Conservation (phyloP, 2,329 filamentous ascomycete species). For the Aspergillus sergii region DNA sequence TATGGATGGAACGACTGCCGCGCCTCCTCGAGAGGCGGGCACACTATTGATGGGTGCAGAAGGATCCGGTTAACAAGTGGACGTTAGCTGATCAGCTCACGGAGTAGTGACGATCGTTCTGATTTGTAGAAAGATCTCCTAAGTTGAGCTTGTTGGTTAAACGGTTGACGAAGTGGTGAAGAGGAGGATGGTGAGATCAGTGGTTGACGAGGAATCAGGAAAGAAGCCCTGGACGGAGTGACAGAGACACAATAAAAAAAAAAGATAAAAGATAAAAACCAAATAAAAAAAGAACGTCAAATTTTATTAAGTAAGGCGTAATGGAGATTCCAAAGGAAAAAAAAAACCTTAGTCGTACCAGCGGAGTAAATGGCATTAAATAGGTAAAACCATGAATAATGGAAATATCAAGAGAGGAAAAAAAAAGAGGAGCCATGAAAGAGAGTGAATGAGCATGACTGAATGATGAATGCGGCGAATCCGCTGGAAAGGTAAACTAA, state of each 20-base stretch:
- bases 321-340: not conserved
- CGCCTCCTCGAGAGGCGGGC: constrained; percentile 15
- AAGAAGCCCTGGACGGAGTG: not conserved
- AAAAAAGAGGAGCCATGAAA: not conserved
- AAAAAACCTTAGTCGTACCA: not conserved
- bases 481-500: not conserved
- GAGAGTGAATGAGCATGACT: not conserved
- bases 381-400: constrained; percentile 5
- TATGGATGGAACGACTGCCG: constrained; percentile 18
- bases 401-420: not conserved
- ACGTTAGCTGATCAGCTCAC: not conserved
- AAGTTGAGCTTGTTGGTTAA: not conserved
- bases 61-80: constrained; percentile 2
- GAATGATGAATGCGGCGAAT: constrained; percentile 16
- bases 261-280: not conserved
- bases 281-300: not conserved
- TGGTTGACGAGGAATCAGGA: constrained; percentile 1
- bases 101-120: not conserved
- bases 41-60: constrained; percentile 12
- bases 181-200: constrained; percentile 4
- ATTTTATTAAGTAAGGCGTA: not conserved
- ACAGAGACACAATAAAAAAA: not conserved
- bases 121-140: not conserved
- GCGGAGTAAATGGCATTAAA: not conserved
- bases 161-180: not conserved